Evolutionary conservation across 495 filamentous ascomycete species (phyloP).

Genomic region (Aspergillus asperescens): DNA sequence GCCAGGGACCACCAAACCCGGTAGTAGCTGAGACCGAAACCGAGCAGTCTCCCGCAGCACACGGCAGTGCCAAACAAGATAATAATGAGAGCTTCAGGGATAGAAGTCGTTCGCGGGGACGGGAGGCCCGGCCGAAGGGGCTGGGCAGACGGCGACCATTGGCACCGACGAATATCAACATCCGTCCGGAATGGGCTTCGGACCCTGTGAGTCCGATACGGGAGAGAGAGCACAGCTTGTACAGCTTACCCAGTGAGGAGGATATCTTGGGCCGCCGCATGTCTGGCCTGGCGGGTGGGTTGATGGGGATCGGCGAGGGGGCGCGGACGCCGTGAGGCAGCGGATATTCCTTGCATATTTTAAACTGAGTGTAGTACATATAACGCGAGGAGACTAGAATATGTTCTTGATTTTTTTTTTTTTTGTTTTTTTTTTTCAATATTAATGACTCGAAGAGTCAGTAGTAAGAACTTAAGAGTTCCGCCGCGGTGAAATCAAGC

Average conservation of each 20-base stretch:
- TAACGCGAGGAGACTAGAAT: too few species aligned
- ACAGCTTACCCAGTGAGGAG: constrained; percentile 74
- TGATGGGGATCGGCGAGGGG: constrained; percentile 61
- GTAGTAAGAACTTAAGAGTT: too few species aligned
- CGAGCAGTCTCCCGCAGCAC: neutral
- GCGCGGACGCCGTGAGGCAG: constrained; percentile 34
- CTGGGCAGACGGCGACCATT: constrained; percentile 11
- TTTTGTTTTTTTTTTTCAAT: too few species aligned
- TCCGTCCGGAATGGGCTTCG: constrained; percentile 21
- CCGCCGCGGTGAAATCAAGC: too few species aligned
- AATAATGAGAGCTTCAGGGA: neutral
- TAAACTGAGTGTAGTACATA: too few species aligned
- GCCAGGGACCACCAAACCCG: neutral
- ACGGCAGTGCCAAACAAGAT: neutral
- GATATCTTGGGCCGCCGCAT: constrained; percentile 80
- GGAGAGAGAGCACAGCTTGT: constrained; percentile 51
- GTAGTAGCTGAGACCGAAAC: neutral
- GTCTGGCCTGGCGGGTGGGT: constrained; percentile 71
- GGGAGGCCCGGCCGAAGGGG: constrained; percentile 2
- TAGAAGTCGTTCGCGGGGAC: constrained; percentile 7
- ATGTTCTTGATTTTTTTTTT: too few species aligned
- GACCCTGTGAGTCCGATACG: constrained; percentile 23
- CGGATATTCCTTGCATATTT: neutral
- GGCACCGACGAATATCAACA: constrained; percentile 22
- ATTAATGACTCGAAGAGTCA: too few species aligned